These are phyloP conservation scores for Agrostemma githago DNA, from an alignment of 148 eudicot genomes.

Conservation along the genomic window DNA sequence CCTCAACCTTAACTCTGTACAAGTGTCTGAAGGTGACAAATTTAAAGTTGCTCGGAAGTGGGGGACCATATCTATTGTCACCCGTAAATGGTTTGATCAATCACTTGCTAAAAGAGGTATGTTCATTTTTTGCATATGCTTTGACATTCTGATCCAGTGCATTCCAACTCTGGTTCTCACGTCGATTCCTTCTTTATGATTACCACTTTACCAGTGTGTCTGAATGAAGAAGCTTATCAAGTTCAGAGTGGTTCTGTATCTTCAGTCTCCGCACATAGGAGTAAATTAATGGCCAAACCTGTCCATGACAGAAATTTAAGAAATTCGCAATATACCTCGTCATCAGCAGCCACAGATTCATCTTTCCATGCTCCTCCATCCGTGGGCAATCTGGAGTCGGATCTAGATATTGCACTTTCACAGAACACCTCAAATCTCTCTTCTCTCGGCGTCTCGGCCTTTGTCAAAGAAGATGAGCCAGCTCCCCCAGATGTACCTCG, in stretches of 20 bases:
- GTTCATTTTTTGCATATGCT: not conserved
- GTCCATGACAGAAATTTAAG: constrained; percentile 43
- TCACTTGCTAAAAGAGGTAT: constrained; percentile 87
- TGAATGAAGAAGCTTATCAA: constrained; percentile 76
- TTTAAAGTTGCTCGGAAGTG: constrained; percentile 86
- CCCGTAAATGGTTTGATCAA: constrained; percentile 84
- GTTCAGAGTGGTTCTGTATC: constrained; percentile 48
- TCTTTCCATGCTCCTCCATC: constrained; percentile 39
- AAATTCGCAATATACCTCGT: constrained; percentile 37
- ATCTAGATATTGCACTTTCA: constrained; percentile 51
- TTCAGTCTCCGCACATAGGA: constrained; percentile 33
- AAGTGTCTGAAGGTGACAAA: constrained; percentile 97
- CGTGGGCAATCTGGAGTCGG: constrained; percentile 40
- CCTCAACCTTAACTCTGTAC: constrained; percentile 56
- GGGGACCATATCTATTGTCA: constrained; percentile 68
- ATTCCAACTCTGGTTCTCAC: constrained; percentile 19
- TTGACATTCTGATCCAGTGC: constrained; percentile 1
- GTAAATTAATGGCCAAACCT: constrained; percentile 33
- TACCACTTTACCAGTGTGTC: constrained; percentile 70
- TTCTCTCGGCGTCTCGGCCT: constrained; percentile 28
- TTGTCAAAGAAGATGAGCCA: constrained; percentile 34
- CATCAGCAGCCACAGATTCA: constrained; percentile 46
- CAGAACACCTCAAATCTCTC: constrained; percentile 41
- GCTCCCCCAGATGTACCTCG: constrained; percentile 30
- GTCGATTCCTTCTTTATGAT: constrained; percentile 16